Conservation (phyloP, 805 yeast species). For the Candida lessepsii region DNA sequence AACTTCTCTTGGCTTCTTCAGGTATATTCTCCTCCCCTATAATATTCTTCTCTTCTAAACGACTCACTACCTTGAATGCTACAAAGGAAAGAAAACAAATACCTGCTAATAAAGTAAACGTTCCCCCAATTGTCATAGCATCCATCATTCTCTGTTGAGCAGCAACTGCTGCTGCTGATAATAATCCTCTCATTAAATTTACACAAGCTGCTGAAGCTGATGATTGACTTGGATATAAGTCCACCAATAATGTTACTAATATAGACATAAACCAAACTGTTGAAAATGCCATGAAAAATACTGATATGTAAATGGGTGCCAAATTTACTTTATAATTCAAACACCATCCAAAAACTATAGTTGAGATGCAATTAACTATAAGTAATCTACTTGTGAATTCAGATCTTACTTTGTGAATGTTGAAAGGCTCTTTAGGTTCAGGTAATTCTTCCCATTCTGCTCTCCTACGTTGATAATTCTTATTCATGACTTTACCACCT, state of each 20-base stretch:
- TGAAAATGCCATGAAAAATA: slow-evolving; percentile 54
- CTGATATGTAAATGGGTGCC: slow-evolving; percentile 52
- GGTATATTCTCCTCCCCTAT: no score
- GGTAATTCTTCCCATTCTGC: slow-evolving; percentile 19
- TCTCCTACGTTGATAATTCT: slow-evolving; percentile 35
- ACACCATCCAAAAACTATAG: slow-evolving; percentile 71
- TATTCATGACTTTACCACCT: slow-evolving; percentile 57
- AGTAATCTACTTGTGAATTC: slow-evolving; percentile 41
- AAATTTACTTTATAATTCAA: slow-evolving; percentile 44
- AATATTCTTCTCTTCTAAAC: not conserved
- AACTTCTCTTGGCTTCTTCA: no score
- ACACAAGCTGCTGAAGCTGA: slow-evolving; percentile 70
- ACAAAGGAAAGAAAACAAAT: slow-evolving; percentile 25
- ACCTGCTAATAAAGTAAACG: slow-evolving; percentile 64
- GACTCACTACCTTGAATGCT: slow-evolving; percentile 11
- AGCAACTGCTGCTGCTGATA: slow-evolving; percentile 67
- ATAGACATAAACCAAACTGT: slow-evolving; percentile 55
- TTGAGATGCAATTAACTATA: slow-evolving; percentile 35
- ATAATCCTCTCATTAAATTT: slow-evolving; percentile 66
- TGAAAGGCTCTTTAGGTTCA: slow-evolving; percentile 31
- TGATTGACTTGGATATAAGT: slow-evolving; percentile 62
- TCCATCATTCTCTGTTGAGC: slow-evolving; percentile 57
- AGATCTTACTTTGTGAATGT: slow-evolving; percentile 54
- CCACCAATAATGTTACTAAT: slow-evolving; percentile 64
- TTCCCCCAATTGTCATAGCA: slow-evolving; percentile 66